Evolutionary conservation across 306 rosid genomes (phyloP), one percentile per base, ranked within the genome.

Genomic region (Lithocarpus polystachyus): DNA sequence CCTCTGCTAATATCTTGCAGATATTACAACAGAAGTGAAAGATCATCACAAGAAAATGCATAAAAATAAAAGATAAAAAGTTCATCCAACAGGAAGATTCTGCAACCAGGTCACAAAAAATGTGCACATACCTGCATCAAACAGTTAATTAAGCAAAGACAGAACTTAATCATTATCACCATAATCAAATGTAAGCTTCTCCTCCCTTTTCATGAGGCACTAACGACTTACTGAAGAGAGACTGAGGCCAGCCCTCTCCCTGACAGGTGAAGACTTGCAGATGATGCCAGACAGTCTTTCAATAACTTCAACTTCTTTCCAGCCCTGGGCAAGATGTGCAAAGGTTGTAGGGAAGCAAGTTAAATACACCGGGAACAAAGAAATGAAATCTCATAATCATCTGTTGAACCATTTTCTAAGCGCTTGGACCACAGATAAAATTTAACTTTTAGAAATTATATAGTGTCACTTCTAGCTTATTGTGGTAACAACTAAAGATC

Each of bases 1-100:
- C 92, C 86, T 91, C 99, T 96, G 98, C 87, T 81, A 89, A 92
- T 80, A 91, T 91, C 94, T 90, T 95, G 96, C 93, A 89, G 75
- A 90, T 91, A 95, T 91, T 91, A 91, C 86, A 85, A 86, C 10
- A 88, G 76, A 86, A 84, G 92, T 90, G 89, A 95, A 95, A 88
- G 90, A 89, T 84, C 94, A 82, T 81, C 85, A 77, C 83, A 81
- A 54, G 81, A 84, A 31, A 86, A 83, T 80, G 72, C 55, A 80
- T 33, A 71, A 68, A 75, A 48, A 81, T 31, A 24, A 43, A 59
- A 37, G 24, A 57, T 52, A 74, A 73, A 67, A 72, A 45, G 77
- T 74, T 75, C 48, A 64, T 74, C 40, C 60, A 69, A 70, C 23
- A 26, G 77, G 67, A 81, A 77, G 48, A 54, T 68, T 43, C 62